Conservation (phyloP, 306 rosid species). For the Abrus precatorius region DNA sequence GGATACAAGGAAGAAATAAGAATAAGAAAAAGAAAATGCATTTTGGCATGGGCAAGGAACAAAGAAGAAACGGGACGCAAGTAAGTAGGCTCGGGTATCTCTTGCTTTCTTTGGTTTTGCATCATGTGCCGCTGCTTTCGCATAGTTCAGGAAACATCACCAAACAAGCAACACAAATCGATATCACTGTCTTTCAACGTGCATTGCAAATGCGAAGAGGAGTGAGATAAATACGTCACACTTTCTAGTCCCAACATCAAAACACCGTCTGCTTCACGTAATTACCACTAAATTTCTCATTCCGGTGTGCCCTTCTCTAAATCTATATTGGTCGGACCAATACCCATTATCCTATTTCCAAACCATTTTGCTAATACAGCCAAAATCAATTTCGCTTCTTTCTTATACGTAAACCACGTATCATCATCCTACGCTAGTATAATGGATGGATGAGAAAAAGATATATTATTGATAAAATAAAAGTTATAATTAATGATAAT, state of each 20-base stretch:
- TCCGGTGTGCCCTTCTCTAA: conserved; percentile 50
- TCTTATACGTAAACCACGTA: not conserved
- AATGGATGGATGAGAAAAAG: too few relatives aligned
- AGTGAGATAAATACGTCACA: conserved; percentile 34
- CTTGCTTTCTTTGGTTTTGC: conserved; percentile 18
- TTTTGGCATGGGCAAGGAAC: not conserved
- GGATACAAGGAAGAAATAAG: too few relatives aligned
- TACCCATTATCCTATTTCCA: conserved; percentile 22
- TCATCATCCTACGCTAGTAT: not conserved
- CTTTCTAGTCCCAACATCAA: conserved; percentile 44
- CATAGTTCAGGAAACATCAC: conserved; percentile 33
- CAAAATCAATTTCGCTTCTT: not conserved
- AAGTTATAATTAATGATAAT: too few relatives aligned
- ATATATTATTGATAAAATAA: too few relatives aligned
- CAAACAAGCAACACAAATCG: conserved; percentile 41
- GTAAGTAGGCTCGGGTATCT: conserved; percentile 41
- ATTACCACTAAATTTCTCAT: conserved; percentile 41
- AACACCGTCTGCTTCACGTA: conserved; percentile 60
- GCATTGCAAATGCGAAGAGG: not conserved
- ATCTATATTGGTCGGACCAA: conserved; percentile 45
- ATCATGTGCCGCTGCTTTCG: conserved; percentile 49
- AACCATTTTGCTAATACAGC: conserved; percentile 27
- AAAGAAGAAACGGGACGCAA: conserved; percentile 36
- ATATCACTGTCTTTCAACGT: conserved; percentile 40
- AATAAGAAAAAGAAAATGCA: not conserved